A percentile compares a stretch with the other conserved stretches of the same genome.
phyloP scores from a whole-genome alignment of 179 eudicot genomes.

The Vitellaria paradoxa region DNA sequence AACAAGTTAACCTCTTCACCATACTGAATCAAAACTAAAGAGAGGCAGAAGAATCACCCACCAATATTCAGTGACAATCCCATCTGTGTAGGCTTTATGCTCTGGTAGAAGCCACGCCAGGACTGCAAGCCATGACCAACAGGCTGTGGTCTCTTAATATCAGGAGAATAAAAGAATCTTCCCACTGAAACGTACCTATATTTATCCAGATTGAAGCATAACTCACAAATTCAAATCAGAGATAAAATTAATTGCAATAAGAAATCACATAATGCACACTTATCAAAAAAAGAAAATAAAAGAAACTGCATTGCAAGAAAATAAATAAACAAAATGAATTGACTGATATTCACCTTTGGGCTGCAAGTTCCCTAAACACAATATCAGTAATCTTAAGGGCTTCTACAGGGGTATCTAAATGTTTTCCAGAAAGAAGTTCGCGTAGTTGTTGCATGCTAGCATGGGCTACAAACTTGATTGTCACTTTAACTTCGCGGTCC shows the following conservation, averaged over 20 bases:
- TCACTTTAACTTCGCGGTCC: conserved; percentile 56
- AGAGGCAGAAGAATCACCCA: conserved; percentile 15
- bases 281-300: neutral
- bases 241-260: neutral
- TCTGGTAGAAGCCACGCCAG: conserved; percentile 96
- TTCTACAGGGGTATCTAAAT: conserved; percentile 57
- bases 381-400: conserved; percentile 68
- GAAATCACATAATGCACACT: neutral
- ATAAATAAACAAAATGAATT: neutral
- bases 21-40: neutral
- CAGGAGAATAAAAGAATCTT: conserved; percentile 82
- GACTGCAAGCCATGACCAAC: conserved; percentile 81
- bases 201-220: neutral
- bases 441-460: conserved; percentile 58
- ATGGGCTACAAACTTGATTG: conserved; percentile 63
- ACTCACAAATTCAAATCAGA: neutral
- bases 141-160: conserved; percentile 63
- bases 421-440: conserved; percentile 69
- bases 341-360: conserved; percentile 47
- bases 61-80: conserved; percentile 87
- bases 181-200: conserved; percentile 74
- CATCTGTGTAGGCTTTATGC: conserved; percentile 84
- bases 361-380: conserved; percentile 67
- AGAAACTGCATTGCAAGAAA: neutral
- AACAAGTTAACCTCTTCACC: conserved; percentile 6